Evolutionary conservation across 2,329 filamentous ascomycete species (phyloP).

Genomic region (Claviceps pazoutovae): DNA sequence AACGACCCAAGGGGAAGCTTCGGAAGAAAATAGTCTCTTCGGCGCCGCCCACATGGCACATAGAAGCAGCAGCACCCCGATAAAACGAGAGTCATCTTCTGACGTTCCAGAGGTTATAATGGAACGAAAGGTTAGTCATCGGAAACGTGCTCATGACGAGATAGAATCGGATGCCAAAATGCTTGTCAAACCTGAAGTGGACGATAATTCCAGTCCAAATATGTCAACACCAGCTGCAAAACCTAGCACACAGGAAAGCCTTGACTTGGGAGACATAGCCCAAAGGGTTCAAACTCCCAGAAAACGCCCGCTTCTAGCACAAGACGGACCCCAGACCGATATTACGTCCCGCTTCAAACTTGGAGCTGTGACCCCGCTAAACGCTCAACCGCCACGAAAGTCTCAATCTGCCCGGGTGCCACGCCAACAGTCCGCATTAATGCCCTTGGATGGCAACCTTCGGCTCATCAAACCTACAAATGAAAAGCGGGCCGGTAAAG

Average conservation of each 20-base stretch:
- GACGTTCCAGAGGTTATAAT: constrained; percentile 37
- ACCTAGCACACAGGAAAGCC: constrained; percentile 36
- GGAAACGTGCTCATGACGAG: constrained; percentile 22
- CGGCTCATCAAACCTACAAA: constrained; percentile 11
- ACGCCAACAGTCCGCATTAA: constrained; percentile 18
- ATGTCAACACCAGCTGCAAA: constrained; percentile 9
- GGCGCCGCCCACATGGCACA: constrained; percentile 11
- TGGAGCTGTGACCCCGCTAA: constrained; percentile 1
- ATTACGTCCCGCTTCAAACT: not conserved
- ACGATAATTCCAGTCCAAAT: constrained; percentile 17
- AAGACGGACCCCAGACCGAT: constrained; percentile 5
- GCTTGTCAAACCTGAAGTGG: constrained; percentile 29
- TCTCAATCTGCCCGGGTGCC: not conserved
- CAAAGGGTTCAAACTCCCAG: constrained; percentile 22
- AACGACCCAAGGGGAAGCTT: constrained; percentile 16
- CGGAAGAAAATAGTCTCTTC: constrained; percentile 12
- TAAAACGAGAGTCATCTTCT: constrained; percentile 42
- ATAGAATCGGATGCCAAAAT: constrained; percentile 11
- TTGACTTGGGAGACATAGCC: constrained; percentile 36
- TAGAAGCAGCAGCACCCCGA: constrained; percentile 5
- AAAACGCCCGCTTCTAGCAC: constrained; percentile 18
- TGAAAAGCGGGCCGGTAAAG: constrained; percentile 10
- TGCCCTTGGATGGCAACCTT: constrained; percentile 23
- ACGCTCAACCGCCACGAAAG: not conserved
- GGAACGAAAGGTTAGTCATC: constrained; percentile 34